Percentiles rank a stretch among this genome's conserved stretches.
These are phyloP conservation scores for Suillus subaureus DNA, from an alignment of 768 basidiomycete genomes.

Conservation along the genomic window DNA sequence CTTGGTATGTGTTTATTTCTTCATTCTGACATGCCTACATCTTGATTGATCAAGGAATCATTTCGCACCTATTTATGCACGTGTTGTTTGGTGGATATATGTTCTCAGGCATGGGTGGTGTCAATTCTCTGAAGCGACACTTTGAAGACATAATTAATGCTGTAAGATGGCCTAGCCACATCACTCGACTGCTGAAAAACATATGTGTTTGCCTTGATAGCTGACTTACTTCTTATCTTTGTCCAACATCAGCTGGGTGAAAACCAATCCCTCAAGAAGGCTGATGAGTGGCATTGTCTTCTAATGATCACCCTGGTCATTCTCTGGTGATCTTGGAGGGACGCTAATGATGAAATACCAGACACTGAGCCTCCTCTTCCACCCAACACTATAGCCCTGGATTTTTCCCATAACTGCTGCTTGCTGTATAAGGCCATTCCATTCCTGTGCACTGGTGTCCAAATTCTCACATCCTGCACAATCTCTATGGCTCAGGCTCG, in stretches of 20 bases:
- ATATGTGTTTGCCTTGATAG: neutral
- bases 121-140: neutral
- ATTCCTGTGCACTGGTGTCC: neutral
- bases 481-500: neutral
- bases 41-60: neutral
- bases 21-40: neutral
- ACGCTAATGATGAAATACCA: neutral
- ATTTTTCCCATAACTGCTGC: neutral
- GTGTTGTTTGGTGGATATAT: neutral
- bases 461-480: neutral
- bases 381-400: neutral
- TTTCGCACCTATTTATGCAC: neutral
- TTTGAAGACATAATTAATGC: neutral
- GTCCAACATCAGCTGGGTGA: neutral
- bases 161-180: neutral
- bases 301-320: neutral
- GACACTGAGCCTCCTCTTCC: neutral
- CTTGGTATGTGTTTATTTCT: neutral
- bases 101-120: neutral
- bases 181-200: neutral
- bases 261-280: neutral
- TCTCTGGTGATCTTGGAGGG: neutral
- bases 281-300: neutral
- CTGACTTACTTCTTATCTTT: neutral
- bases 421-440: neutral